Evolutionary conservation across 495 filamentous ascomycete genomes (phyloP).

Genomic region (Cercophora scortea): DNA sequence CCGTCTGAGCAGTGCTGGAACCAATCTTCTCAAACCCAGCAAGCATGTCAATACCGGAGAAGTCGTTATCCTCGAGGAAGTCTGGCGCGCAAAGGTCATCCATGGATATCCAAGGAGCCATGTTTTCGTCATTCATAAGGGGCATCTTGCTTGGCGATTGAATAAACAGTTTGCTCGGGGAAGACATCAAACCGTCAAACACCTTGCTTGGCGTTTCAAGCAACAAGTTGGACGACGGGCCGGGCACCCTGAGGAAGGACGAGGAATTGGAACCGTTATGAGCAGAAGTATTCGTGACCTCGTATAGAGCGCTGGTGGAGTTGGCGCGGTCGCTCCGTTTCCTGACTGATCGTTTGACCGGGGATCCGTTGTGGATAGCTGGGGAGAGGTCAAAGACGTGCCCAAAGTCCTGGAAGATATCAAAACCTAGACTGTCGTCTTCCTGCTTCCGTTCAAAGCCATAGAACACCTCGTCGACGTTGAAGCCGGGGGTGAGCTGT

Average conservation of each 20-base stretch:
- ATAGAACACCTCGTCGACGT: conserved; percentile 39
- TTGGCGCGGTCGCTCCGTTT: conserved; percentile 51
- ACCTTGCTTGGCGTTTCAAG: conserved; percentile 49
- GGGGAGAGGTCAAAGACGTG: conserved; percentile 27
- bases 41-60: conserved; percentile 71
- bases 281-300: conserved; percentile 49
- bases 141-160: conserved; percentile 39
- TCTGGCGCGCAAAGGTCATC: conserved; percentile 49
- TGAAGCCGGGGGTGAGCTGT: conserved; percentile 75
- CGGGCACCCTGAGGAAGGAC: conserved; percentile 37
- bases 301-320: conserved; percentile 55
- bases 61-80: conserved; percentile 53
- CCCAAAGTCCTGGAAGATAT: conserved; percentile 59
- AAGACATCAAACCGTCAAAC: conserved; percentile 40
- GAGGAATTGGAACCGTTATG: conserved; percentile 43
- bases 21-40: conserved; percentile 90
- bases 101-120: conserved; percentile 32
- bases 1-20: conserved; percentile 27
- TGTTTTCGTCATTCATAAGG: conserved; percentile 37
- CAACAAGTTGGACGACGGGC: conserved; percentile 25
- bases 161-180: conserved; percentile 47
- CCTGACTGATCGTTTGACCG: conserved; percentile 64
- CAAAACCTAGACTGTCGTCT: conserved; percentile 50
- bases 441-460: conserved; percentile 38
- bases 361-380: conserved; percentile 53